Base-by-base conservation (phyloP, 1,139 yeast genomes). In the Candida smagusa region DNA sequence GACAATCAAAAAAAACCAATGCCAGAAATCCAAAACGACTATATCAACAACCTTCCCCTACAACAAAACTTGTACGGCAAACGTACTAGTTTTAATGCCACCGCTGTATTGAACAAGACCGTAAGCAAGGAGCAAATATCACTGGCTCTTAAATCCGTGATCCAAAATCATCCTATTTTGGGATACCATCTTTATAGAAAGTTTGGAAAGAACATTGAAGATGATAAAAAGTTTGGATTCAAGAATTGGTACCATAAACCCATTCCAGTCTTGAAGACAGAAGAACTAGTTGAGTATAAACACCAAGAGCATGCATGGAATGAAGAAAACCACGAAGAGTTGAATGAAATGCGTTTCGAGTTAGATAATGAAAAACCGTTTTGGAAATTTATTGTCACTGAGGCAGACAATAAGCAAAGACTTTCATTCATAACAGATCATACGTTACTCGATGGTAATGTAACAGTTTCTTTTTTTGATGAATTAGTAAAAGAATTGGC, bases 401-500 rank as follows among this genome's bases (percentile, higher is more conserved):
- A 52, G 29, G 40, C 43, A n/a, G 46, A 40, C 5, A 42, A 30
- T 3, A 16, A 16, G 5, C 56, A 50, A 29, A 49, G 58, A 28
- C 29, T 65, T 4, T 41, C 63, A 1, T 57, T 61, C 23, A 49
- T 49, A n/a, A 58, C 59, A 38, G 67, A 67, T 44, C 76, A 70
- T 45, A 30, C 59, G 2, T 44, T 61, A 9, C 56, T 56, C 27
- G 75, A 69, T 46, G 76, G 74, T 3, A 52, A 50, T 11, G 50
- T 69, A 2, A 68, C 58, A 1, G 47, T 53, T 7, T 48, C 51
- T 29, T 67, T 70, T 45, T 72, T 65, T 35, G 45, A 51, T 9
- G 63, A 64, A 24, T 53, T 68, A 37, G 40, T 57, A 2, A 37
- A 39, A 11, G 55, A 50, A 13, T 45, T 56, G 28, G 19, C 19